phyloP scores from a whole-genome alignment of 2,329 filamentous ascomycete genomes.

The Cladosporium sp. region DNA sequence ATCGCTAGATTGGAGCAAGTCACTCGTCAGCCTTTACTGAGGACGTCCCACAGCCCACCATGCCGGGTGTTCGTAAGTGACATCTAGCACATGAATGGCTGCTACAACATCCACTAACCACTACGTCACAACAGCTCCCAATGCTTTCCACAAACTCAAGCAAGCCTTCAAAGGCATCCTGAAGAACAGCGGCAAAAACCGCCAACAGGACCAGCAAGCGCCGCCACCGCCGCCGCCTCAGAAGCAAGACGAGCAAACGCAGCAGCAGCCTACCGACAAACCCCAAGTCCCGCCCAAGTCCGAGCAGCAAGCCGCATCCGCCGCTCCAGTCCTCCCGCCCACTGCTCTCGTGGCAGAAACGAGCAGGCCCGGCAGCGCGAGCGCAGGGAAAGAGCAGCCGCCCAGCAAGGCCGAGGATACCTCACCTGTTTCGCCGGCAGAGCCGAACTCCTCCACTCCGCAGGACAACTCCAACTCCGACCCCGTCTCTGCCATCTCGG shows the following conservation, averaged over 20 bases:
- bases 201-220: conserved; percentile 6
- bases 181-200: conserved; percentile 18
- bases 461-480: conserved; percentile 1
- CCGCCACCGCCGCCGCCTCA: conserved; percentile 10
- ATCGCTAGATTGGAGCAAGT: no score
- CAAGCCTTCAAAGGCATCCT: conserved; percentile 27
- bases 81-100: neutral
- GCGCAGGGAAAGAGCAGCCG: neutral
- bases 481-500: conserved; percentile 7
- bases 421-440: conserved; percentile 1
- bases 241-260: conserved; percentile 5
- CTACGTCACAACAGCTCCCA: conserved; percentile 21
- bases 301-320: conserved; percentile 4
- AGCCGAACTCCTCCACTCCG: neutral
- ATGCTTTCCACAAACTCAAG: conserved; percentile 23
- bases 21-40: no score
- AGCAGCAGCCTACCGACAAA: neutral
- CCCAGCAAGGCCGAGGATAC: neutral
- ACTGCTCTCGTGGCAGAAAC: neutral
- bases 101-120: conserved; percentile 1
- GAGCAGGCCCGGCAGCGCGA: neutral
- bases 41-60: neutral
- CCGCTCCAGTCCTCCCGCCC: neutral
- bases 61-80: conserved; percentile 19
- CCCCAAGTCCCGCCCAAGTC: conserved; percentile 3